phyloP scores from a whole-genome alignment of 805 yeast genomes.

The Candida glaebosa region DNA sequence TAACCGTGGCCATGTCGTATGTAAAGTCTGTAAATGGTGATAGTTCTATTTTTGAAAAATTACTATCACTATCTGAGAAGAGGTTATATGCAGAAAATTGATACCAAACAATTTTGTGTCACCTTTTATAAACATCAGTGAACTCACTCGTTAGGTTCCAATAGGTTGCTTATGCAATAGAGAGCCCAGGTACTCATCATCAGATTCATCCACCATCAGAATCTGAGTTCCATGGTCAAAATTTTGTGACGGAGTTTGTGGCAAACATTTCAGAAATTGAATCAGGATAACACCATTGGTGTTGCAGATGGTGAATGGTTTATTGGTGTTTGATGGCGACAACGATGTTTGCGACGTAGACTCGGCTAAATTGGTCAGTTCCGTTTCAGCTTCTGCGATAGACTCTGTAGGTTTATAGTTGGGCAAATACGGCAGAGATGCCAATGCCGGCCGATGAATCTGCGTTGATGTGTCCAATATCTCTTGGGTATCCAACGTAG shows the following conservation, averaged over 20 bases:
- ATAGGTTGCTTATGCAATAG: too few species aligned
- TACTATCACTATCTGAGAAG: slow-evolving; percentile 2
- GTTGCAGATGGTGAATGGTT: not conserved
- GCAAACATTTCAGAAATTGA: slow-evolving; percentile 1
- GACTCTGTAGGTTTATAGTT: too few species aligned
- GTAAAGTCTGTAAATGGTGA: not conserved
- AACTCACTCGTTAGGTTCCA: too few species aligned
- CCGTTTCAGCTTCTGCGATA: too few species aligned
- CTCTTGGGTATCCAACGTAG: not conserved
- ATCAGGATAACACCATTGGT: not conserved
- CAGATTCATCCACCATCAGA: slow-evolving; percentile 32
- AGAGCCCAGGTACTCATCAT: slow-evolving; percentile 26
- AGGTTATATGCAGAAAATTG: slow-evolving; percentile 3
- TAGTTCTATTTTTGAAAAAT: slow-evolving; percentile 2
- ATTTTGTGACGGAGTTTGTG: not conserved
- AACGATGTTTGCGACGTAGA: too few species aligned
- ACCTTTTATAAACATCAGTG: not conserved
- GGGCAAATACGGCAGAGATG: too few species aligned
- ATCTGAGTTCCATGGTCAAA: slow-evolving; percentile 2
- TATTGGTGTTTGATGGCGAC: not conserved
- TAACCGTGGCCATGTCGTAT: slow-evolving; percentile 73
- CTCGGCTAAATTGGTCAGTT: too few species aligned
- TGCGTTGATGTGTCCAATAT: slow-evolving; percentile 2
- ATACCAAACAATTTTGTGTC: not conserved
- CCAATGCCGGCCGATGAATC: too few species aligned